Conservation (phyloP, 768 basidiomycete genomes). For the Lactarius vividus region DNA sequence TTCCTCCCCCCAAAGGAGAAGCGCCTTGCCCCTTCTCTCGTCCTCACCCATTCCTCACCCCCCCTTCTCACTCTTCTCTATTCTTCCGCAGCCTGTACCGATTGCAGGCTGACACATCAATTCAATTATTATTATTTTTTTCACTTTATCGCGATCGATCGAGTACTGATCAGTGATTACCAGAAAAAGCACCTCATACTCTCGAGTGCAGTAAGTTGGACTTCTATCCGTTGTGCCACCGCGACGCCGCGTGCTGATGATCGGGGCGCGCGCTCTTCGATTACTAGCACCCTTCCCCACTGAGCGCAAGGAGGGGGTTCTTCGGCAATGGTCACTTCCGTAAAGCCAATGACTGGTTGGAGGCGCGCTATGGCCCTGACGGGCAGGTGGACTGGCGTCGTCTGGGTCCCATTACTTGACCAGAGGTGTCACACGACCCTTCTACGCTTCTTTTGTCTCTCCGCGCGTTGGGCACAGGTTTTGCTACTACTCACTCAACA, state of each 20-base stretch:
- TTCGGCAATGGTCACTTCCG: conserved; percentile 88
- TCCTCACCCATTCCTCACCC: neutral
- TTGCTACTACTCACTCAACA: conserved; percentile 14
- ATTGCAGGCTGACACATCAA: conserved; percentile 4
- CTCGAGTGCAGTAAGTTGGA: conserved; percentile 60
- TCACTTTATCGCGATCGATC: conserved; percentile 6
- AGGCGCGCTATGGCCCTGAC: conserved; percentile 68
- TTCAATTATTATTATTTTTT: neutral
- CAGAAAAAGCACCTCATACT: conserved; percentile 81
- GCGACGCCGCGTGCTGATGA: conserved; percentile 18
- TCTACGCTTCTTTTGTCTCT: neutral
- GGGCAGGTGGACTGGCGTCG: conserved; percentile 74
- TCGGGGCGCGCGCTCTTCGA: conserved; percentile 6
- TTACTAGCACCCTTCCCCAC: conserved; percentile 76
- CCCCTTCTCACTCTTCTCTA: neutral
- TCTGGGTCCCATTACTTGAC: conserved; percentile 34
- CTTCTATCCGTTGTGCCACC: conserved; percentile 9
- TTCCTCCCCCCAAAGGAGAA: neutral
- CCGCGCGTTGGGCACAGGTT: neutral
- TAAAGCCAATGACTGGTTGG: conserved; percentile 84
- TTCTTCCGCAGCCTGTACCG: neutral
- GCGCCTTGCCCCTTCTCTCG: neutral
- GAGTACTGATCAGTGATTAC: neutral
- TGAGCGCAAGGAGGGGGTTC: conserved; percentile 77
- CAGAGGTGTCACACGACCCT: conserved; percentile 11